These are phyloP conservation scores for Cercospora berteroae DNA, from an alignment of 2,329 filamentous ascomycete species.

Conservation along the genomic window DNA sequence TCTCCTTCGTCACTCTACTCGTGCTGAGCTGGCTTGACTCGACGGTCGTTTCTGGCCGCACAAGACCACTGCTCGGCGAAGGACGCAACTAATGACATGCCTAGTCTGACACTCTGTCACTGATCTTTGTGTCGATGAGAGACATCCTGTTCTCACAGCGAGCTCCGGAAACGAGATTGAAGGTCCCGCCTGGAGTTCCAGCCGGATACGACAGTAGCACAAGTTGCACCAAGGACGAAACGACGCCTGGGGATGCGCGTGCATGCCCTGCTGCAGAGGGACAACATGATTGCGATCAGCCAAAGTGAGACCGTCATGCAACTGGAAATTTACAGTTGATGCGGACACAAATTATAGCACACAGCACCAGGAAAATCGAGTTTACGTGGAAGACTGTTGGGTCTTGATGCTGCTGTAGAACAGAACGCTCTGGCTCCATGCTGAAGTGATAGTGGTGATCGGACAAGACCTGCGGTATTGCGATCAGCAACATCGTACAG, in stretches of 20 bases:
- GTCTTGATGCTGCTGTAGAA: neutral
- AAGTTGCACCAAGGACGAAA: neutral
- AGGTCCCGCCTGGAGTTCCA: slow-evolving; percentile 19
- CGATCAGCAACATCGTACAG: neutral
- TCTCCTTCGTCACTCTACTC: neutral
- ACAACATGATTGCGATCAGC: neutral
- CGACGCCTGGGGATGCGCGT: neutral
- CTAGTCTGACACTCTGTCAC: slow-evolving; percentile 23
- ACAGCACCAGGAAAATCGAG: neutral
- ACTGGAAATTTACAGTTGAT: neutral
- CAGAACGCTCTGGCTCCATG: neutral
- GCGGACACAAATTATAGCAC: neutral
- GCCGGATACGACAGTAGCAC: neutral
- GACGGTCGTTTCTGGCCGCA: neutral
- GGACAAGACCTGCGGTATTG: neutral
- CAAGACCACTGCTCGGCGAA: neutral
- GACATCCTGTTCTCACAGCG: slow-evolving; percentile 27
- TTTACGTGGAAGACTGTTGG: neutral
- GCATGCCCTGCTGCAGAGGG: neutral
- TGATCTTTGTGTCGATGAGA: slow-evolving; percentile 25
- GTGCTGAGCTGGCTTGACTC: neutral
- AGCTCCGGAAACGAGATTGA: slow-evolving; percentile 22
- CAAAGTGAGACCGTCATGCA: neutral
- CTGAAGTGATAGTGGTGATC: neutral
- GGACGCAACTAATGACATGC: neutral